Base-by-base conservation (phyloP, 257 asterid species). In the Nicotiana paniculata region DNA sequence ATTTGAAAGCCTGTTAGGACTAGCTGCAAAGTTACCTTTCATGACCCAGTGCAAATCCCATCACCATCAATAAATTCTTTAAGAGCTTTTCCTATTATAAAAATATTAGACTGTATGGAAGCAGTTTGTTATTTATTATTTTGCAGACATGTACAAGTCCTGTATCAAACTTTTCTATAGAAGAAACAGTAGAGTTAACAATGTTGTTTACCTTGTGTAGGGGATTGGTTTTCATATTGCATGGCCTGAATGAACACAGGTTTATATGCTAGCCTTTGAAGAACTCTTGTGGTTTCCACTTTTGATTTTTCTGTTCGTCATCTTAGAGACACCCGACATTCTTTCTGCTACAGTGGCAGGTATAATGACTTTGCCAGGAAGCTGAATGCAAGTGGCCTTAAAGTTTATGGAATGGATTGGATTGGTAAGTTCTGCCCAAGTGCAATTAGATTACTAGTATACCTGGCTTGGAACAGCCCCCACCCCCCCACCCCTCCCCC, bases 331-430 rank as follows among this genome's bases (percentile, higher is more conserved):
- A 33, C 72, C 51, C 43, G 43, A 51, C 39, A 65, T 18, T 10
- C 59, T 77, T 75, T 82, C 48, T 74, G 33, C 21, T 33, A 82
- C 95, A 94, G 97, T 88, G 97, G 97, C 48, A 89, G 97, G 84
- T 94, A 94, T 76, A 87, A 55, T 81, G 90, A 89, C 85, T 93
- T 94, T 80, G 97, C 98, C 83, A 93, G 91, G 90, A 91, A 86
- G 81, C 90, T 94, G 80, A 94, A 91, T 85, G 93, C 90, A 80
- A 90, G 93, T 85, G 98, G 98, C 86, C 91, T 90, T 87, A 94
- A 94, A 89, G 98, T 93, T 58, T 90, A 91, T 61, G 99, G 93
- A 79, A 92, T 96, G 97, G 99, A 96, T 81, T 96, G 99, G 99
- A 91, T 96, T 86, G 99, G 99, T 96, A 84, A 87, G 97, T 86